Conservation (phyloP, 768 basidiomycete species). For the Lactifluus piperatus region DNA sequence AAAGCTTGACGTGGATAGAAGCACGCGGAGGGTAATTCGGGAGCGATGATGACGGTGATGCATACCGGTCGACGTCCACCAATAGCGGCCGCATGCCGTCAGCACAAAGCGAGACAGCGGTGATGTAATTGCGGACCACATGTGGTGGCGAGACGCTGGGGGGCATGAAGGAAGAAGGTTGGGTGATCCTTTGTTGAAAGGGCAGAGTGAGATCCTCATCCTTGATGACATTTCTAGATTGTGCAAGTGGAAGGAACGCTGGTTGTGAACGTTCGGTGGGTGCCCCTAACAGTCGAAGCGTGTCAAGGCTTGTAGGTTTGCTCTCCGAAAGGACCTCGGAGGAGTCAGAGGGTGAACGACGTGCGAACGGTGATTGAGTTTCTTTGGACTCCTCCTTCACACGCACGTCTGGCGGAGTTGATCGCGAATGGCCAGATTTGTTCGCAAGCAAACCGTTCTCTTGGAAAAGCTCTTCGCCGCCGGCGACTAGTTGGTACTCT, state of each 20-base stretch:
- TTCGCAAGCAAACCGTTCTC: conserved; percentile 35
- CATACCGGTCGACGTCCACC: conserved; percentile 49
- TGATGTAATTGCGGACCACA: conserved; percentile 31
- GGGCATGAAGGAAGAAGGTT: conserved; percentile 10
- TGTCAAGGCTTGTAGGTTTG: not conserved
- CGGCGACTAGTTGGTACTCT: conserved; percentile 76
- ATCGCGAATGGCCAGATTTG: conserved; percentile 24
- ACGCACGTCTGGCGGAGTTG: conserved; percentile 9
- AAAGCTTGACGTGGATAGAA: conserved; percentile 47
- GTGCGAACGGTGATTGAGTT: conserved; percentile 21
- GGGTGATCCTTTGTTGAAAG: conserved; percentile 9
- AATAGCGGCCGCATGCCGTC: conserved; percentile 61
- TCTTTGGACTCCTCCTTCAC: conserved; percentile 34
- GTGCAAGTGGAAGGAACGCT: conserved; percentile 18
- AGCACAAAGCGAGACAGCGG: conserved; percentile 46
- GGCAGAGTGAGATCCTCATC: conserved; percentile 17
- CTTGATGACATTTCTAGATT: conserved; percentile 5
- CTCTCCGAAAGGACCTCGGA: conserved; percentile 6
- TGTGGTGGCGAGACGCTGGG: conserved; percentile 22
- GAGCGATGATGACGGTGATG: conserved; percentile 29
- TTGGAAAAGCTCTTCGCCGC: conserved; percentile 61
- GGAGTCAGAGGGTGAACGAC: conserved; percentile 26
- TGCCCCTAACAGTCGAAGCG: not conserved
- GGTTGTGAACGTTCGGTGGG: not conserved
- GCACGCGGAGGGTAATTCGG: conserved; percentile 32